These are phyloP conservation scores for Penicillium sp. DNA, from an alignment of 2,329 filamentous ascomycete species.

Conservation along the genomic window DNA sequence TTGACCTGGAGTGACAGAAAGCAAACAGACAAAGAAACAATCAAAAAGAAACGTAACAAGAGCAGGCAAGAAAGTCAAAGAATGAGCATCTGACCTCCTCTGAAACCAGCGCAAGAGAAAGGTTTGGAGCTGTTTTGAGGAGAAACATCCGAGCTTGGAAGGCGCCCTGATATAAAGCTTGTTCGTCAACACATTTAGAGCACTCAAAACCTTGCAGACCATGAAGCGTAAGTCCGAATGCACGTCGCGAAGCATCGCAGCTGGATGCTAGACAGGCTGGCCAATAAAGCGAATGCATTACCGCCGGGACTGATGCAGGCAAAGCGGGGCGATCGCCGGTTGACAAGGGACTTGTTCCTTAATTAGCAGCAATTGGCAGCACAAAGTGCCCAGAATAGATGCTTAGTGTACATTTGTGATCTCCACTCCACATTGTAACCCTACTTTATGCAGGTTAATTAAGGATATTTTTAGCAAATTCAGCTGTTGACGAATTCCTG, in stretches of 20 bases:
- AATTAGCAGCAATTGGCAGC: constrained; percentile 22
- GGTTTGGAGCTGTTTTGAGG: not conserved
- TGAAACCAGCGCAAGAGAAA: not conserved
- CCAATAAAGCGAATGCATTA: constrained; percentile 20
- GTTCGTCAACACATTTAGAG: constrained; percentile 6
- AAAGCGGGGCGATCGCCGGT: constrained; percentile 5
- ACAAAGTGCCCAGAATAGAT: not conserved
- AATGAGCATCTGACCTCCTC: not conserved
- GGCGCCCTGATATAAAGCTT: constrained; percentile 31
- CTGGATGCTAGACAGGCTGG: not conserved
- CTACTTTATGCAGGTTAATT: constrained; percentile 1
- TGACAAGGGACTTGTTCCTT: constrained; percentile 17
- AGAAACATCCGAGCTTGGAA: constrained; percentile 14
- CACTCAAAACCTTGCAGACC: constrained; percentile 9
- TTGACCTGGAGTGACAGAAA: constrained; percentile 2
- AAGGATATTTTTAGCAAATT: constrained; percentile 2
- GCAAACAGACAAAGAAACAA: constrained; percentile 1
- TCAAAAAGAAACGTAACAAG: not conserved
- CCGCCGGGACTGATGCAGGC: constrained; percentile 20
- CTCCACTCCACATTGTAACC: not conserved
- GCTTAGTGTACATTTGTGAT: not conserved
- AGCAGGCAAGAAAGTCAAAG: not conserved
- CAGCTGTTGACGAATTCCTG: not conserved
- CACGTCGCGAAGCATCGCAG: not conserved
- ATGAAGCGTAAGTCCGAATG: constrained; percentile 13